A percentile compares a stretch with the other conserved stretches of the same genome.
Conservation (phyloP, 495 filamentous ascomycete genomes). For the Podospora australis region DNA sequence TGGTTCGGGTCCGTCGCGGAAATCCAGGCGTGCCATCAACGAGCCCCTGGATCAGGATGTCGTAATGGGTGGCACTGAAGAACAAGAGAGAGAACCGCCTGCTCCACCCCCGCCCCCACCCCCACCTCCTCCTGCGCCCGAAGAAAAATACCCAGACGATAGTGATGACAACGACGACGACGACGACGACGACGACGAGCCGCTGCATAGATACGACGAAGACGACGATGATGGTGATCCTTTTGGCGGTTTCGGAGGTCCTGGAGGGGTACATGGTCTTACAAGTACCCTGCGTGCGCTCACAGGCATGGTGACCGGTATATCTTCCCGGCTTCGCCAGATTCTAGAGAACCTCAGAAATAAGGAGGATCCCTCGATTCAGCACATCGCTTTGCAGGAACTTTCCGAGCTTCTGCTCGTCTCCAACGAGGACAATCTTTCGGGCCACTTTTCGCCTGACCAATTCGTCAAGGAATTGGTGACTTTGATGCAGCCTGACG, state of each 20-base stretch:
- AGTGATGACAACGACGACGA: constrained; percentile 44
- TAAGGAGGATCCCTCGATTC: constrained; percentile 82
- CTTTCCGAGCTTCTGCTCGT: constrained; percentile 88
- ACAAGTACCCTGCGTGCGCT: constrained; percentile 78
- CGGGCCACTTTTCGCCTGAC: constrained; percentile 92
- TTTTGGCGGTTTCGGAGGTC: constrained; percentile 66
- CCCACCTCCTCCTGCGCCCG: constrained; percentile 29
- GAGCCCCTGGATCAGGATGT: constrained; percentile 47
- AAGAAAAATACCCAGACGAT: constrained; percentile 46
- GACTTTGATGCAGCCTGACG: constrained; percentile 80
- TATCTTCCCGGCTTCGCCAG: constrained; percentile 71
- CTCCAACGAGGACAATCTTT: constrained; percentile 93
- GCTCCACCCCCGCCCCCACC: constrained; percentile 32
- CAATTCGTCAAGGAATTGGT: constrained; percentile 94
- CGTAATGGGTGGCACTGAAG: constrained; percentile 53
- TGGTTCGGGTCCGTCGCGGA: constrained; percentile 36
- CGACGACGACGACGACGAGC: constrained; percentile 52
- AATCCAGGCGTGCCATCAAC: constrained; percentile 49
- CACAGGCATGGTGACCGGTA: constrained; percentile 83
- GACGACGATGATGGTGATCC: constrained; percentile 61
- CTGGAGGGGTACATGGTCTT: constrained; percentile 55
- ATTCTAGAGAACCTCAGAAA: constrained; percentile 77
- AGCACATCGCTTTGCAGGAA: constrained; percentile 88
- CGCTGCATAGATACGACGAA: constrained; percentile 29
- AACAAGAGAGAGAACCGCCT: constrained; percentile 51